A percentile compares a stretch with the other conserved stretches of the same genome.
phyloP scores from a whole-genome alignment of 495 filamentous ascomycete genomes.

The Clohesyomyces aquaticus region DNA sequence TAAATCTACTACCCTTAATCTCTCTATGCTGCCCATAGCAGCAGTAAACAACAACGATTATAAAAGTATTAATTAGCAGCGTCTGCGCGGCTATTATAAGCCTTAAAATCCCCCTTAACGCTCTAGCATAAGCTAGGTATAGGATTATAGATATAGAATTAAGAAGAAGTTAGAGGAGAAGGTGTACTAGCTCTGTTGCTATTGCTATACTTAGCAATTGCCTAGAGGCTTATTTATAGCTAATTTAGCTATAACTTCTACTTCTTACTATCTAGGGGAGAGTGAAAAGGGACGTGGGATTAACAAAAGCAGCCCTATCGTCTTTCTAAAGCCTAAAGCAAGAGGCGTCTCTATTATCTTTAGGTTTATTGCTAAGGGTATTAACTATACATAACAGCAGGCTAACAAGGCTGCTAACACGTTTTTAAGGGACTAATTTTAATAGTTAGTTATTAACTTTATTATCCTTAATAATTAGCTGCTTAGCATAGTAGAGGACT shows the following conservation, averaged over 20 bases:
- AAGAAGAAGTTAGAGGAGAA: no score
- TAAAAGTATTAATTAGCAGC: no score
- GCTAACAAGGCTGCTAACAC: neutral
- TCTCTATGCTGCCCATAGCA: no score
- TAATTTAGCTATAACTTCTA: conserved; percentile 2
- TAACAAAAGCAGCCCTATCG: conserved; percentile 1
- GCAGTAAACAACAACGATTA: no score
- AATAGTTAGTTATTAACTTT: neutral
- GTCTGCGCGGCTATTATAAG: no score
- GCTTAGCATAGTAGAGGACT: neutral
- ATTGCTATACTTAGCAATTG: no score
- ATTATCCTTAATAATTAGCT: conserved; percentile 3
- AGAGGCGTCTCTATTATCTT: neutral
- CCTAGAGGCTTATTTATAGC: no score
- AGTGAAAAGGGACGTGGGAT: neutral
- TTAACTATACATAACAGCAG: neutral
- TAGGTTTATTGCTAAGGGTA: neutral
- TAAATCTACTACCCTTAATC: no score
- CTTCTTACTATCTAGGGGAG: neutral
- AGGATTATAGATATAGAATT: no score
- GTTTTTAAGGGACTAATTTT: neutral
- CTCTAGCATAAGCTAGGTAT: no score
- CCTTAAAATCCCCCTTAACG: no score
- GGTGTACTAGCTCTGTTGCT: no score
- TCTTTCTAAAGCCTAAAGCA: neutral